A percentile compares a stretch with the other conserved stretches of the same genome.
Evolutionary conservation across 352 stramenopile species (phyloP).

Genomic region (Pythium diclinum): DNA sequence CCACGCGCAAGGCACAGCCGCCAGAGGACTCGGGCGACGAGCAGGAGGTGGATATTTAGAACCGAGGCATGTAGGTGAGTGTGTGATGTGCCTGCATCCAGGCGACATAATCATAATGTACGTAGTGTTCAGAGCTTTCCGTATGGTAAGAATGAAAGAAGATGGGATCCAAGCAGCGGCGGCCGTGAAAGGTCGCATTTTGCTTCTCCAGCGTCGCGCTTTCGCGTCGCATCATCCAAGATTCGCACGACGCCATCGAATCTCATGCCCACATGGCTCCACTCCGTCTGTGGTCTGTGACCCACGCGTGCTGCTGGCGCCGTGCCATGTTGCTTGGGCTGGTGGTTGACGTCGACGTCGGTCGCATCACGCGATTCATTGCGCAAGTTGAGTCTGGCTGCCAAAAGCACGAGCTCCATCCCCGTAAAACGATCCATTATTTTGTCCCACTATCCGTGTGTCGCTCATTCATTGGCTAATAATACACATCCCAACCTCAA

Average conservation of each 20-base stretch:
- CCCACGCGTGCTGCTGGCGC: neutral
- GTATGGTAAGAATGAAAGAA: neutral
- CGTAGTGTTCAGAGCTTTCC: neutral
- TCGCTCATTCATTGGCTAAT: conserved; percentile 7
- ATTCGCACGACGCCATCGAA: neutral
- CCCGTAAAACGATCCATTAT: neutral
- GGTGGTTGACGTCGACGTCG: neutral
- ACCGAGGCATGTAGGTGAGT: neutral
- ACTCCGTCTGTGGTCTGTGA: neutral
- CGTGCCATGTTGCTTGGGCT: neutral
- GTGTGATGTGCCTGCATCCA: neutral
- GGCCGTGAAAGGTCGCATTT: neutral
- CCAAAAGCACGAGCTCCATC: neutral
- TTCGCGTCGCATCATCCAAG: neutral
- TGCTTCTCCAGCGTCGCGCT: neutral
- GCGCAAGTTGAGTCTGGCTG: neutral
- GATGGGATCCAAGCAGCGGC: neutral
- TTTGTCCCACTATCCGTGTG: neutral
- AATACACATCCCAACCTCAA: neutral
- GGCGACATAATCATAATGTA: neutral
- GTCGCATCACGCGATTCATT: neutral
- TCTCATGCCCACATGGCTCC: neutral
- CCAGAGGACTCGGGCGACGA: conserved; percentile 35
- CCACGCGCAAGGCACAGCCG: conserved; percentile 1
- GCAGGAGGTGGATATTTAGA: conserved; percentile 34